Evolutionary conservation across 140 eudicot species (phyloP).

Genomic region (Erigeron philadelphicus): DNA sequence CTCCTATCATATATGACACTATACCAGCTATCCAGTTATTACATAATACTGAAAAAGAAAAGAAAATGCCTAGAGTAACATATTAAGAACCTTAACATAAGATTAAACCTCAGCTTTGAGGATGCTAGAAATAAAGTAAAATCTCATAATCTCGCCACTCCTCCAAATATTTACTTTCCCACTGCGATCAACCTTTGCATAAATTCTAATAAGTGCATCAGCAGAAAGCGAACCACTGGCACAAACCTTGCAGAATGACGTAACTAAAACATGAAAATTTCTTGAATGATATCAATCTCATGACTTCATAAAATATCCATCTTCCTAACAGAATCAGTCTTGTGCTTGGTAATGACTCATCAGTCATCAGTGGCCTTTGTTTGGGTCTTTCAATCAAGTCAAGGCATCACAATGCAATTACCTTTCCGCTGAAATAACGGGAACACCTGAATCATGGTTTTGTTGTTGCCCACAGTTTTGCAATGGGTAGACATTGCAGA

Average conservation of each 20-base stretch:
- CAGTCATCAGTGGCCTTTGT: conserved; percentile 4
- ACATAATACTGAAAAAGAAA: not conserved
- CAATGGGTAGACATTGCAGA: not conserved
- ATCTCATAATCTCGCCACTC: not conserved
- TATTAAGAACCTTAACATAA: conserved; percentile 7
- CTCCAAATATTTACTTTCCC: not conserved
- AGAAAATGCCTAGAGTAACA: conserved; percentile 18
- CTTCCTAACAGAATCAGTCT: not conserved
- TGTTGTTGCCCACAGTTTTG: not conserved
- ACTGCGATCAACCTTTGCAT: conserved; percentile 8
- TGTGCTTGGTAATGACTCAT: conserved; percentile 1
- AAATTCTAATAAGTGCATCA: conserved; percentile 2
- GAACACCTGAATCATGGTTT: conserved; percentile 3
- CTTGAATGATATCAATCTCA: not conserved
- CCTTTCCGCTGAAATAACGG: not conserved
- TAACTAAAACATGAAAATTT: not conserved
- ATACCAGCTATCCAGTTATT: conserved; percentile 11
- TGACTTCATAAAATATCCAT: conserved; percentile 2
- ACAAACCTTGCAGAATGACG: conserved; percentile 9
- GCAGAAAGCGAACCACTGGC: conserved; percentile 6
- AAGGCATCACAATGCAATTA: not conserved
- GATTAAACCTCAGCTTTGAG: conserved; percentile 11
- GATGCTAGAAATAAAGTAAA: conserved; percentile 11
- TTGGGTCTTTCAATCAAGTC: conserved; percentile 1
- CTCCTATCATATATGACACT: not conserved